Evolutionary conservation across 148 eudicot species (phyloP).

Genomic region (Beta vulgaris): DNA sequence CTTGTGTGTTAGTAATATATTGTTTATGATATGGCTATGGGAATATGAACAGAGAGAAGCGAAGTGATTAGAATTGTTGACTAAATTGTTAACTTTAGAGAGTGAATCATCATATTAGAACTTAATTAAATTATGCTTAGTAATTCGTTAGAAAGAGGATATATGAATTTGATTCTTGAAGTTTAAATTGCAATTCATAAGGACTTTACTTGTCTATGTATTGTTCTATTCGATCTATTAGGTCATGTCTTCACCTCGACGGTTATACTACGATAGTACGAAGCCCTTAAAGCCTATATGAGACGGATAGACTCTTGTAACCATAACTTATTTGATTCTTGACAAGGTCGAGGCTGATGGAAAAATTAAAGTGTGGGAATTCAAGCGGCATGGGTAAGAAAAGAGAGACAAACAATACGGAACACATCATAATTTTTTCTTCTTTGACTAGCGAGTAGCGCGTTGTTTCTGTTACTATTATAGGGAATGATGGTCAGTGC

Average conservation of each 20-base stretch:
- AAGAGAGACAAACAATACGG: background rate
- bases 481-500: background rate
- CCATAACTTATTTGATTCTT: slow-evolving; percentile 1
- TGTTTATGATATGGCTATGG: background rate
- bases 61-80: background rate
- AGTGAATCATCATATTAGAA: background rate
- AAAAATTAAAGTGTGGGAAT: background rate
- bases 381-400: background rate
- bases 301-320: too few relatives aligned
- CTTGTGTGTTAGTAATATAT: background rate
- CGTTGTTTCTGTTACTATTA: background rate
- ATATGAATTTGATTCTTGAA: background rate
- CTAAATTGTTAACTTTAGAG: background rate
- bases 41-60: background rate
- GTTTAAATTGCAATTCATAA: too few relatives aligned
- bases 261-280: too few relatives aligned
- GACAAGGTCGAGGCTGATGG: background rate
- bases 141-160: background rate
- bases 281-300: too few relatives aligned
- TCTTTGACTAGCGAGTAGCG: background rate
- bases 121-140: background rate
- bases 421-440: background rate
- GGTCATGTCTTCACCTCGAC: too few relatives aligned
- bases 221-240: too few relatives aligned
- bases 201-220: too few relatives aligned